phyloP scores from a whole-genome alignment of 2,329 filamentous ascomycete species.

The Pyrenochaeta sp. region DNA sequence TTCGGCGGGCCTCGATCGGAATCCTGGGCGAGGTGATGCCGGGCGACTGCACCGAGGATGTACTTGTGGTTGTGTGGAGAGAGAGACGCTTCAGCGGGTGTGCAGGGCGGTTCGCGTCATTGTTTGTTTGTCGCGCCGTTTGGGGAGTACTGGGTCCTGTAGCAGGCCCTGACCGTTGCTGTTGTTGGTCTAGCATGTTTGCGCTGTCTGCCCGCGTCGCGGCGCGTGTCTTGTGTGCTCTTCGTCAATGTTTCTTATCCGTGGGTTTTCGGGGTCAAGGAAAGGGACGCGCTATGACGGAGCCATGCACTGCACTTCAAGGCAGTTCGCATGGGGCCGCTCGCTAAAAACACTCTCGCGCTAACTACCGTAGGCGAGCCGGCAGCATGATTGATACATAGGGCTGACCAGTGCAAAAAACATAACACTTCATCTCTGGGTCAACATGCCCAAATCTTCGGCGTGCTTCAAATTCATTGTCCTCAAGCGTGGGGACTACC shows the following conservation, averaged over 20 bases:
- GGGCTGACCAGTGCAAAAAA: constrained; percentile 5
- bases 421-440: too few relatives aligned
- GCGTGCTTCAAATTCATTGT: too few relatives aligned
- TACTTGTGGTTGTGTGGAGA: constrained; percentile 43
- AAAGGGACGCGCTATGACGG: constrained; percentile 24
- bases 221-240: constrained; percentile 30
- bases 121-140: constrained; percentile 44
- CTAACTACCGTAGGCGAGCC: constrained; percentile 15
- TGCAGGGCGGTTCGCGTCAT: constrained; percentile 42
- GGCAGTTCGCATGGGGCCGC: too few relatives aligned
- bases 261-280: constrained; percentile 19
- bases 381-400: constrained; percentile 19
- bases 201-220: constrained; percentile 31
- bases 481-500: too few relatives aligned
- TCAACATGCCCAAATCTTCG: too few relatives aligned
- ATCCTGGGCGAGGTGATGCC: constrained; percentile 33
- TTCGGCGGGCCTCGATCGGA: constrained; percentile 25
- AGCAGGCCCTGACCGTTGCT: constrained; percentile 12
- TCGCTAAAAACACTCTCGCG: too few relatives aligned
- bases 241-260: constrained; percentile 3
- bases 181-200: constrained; percentile 37
- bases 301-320: background rate
- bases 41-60: constrained; percentile 42
- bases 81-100: constrained; percentile 49
- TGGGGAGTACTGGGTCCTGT: constrained; percentile 17